A percentile compares a stretch with the other conserved stretches of the same genome.
Conservation (phyloP, 1,139 yeast species). For the Geotrichum carabidarum region DNA sequence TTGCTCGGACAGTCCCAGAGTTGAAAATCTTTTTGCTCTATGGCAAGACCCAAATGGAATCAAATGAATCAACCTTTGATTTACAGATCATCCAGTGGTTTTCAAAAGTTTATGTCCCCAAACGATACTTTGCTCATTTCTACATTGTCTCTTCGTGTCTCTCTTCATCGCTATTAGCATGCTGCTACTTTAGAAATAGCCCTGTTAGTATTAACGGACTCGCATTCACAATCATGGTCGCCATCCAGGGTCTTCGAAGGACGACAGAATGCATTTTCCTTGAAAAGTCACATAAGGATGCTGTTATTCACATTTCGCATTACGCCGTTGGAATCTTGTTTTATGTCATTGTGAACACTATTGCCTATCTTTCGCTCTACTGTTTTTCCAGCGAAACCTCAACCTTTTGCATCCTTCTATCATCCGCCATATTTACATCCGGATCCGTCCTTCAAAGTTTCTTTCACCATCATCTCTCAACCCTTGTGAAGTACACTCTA, state of each 20-base stretch:
- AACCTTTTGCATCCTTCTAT: conserved; percentile 6
- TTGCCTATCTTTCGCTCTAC: conserved; percentile 22
- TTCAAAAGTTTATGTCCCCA: conserved; percentile 42
- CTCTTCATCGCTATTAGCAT: conserved; percentile 19
- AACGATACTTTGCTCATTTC: conserved; percentile 45
- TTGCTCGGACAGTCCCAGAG: conserved; percentile 29
- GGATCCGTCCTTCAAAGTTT: conserved; percentile 53
- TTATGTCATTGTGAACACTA: conserved; percentile 41
- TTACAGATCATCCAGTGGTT: conserved; percentile 6
- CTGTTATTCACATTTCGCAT: conserved; percentile 68
- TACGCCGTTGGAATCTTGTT: conserved; percentile 69
- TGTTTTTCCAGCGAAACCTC: not conserved
- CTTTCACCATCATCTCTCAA: conserved; percentile 58
- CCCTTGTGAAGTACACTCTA: conserved; percentile 57
- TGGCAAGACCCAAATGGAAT: conserved; percentile 27
- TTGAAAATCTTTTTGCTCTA: conserved; percentile 26
- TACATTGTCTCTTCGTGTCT: conserved; percentile 34
- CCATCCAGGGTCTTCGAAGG: conserved; percentile 62
- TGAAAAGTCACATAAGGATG: conserved; percentile 44
- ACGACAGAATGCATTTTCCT: conserved; percentile 54
- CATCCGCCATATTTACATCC: conserved; percentile 36
- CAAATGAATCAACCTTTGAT: conserved; percentile 19
- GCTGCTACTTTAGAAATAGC: not conserved
- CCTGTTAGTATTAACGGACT: conserved; percentile 13
- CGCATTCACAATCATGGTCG: conserved; percentile 35